These are phyloP conservation scores for Diddensiella santjacobensis DNA, from an alignment of 805 yeast species.

Conservation along the genomic window DNA sequence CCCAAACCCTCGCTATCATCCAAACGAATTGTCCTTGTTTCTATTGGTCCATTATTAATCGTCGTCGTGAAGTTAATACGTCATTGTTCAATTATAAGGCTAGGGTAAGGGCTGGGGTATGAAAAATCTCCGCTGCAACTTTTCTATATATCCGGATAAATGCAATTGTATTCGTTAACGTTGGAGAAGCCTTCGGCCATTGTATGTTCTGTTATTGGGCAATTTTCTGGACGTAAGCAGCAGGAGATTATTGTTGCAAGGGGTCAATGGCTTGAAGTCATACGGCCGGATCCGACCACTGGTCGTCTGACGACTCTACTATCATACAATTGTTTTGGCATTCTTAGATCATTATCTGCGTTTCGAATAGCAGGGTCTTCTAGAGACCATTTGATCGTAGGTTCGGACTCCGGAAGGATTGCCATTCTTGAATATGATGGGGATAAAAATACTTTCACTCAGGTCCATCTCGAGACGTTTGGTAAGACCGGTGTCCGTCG, in stretches of 20 bases:
- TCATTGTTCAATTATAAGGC: no score
- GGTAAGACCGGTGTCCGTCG: slow-evolving; percentile 74
- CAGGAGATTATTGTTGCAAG: slow-evolving; percentile 64
- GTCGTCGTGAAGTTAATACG: no score
- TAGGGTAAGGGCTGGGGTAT: no score
- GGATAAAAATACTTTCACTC: slow-evolving; percentile 37
- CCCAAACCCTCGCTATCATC: no score
- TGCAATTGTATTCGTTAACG: slow-evolving; percentile 61
- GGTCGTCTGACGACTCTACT: slow-evolving; percentile 50
- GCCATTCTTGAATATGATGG: slow-evolving; percentile 47
- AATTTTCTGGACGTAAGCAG: slow-evolving; percentile 52
- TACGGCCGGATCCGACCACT: slow-evolving; percentile 48
- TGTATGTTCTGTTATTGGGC: slow-evolving; percentile 58
- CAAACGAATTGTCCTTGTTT: no score
- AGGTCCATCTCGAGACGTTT: slow-evolving; percentile 56
- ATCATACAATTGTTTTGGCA: slow-evolving; percentile 52
- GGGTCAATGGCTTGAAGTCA: slow-evolving; percentile 51
- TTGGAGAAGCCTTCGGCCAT: slow-evolving; percentile 57
- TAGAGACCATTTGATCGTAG: slow-evolving; percentile 57
- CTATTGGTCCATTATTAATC: no score
- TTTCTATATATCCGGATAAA: no score
- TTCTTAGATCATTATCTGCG: slow-evolving; percentile 49
- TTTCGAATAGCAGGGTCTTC: slow-evolving; percentile 52
- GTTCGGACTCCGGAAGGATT: slow-evolving; percentile 79
- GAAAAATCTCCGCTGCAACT: no score